Evolutionary conservation across 352 stramenopile species (phyloP).

Genomic region (Aphanomyces invadans): DNA sequence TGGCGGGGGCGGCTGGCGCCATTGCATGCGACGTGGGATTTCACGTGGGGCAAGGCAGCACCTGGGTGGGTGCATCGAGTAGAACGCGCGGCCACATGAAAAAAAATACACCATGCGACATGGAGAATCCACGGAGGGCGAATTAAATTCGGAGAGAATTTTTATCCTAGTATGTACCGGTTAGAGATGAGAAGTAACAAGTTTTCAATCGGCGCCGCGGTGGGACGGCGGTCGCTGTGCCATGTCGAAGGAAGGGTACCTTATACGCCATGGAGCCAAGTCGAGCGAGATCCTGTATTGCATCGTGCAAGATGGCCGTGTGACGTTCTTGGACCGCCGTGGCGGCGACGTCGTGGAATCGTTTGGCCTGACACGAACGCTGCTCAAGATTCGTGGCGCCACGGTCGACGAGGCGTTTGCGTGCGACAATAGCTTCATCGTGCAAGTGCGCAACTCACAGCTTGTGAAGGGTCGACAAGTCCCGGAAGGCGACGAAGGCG

Average conservation of each 20-base stretch:
- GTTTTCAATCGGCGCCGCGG: too few relatives aligned
- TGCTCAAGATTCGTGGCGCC: constrained; percentile 71
- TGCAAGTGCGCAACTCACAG: constrained; percentile 57
- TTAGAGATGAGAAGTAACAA: too few relatives aligned
- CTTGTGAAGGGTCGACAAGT: constrained; percentile 64
- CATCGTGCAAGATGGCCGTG: constrained; percentile 58
- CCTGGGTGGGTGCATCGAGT: too few relatives aligned
- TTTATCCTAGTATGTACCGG: too few relatives aligned
- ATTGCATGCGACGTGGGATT: too few relatives aligned
- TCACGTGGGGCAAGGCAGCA: too few relatives aligned
- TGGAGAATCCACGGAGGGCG: too few relatives aligned
- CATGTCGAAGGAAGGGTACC: constrained; percentile 82
- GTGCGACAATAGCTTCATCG: constrained; percentile 69
- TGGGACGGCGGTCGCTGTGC: too few relatives aligned
- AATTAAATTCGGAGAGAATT: too few relatives aligned
- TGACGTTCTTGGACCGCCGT: constrained; percentile 64
- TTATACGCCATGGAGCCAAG: constrained; percentile 62
- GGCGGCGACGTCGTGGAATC: constrained; percentile 62
- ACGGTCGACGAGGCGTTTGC: constrained; percentile 56
- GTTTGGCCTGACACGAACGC: constrained; percentile 56
- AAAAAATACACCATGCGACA: too few relatives aligned
- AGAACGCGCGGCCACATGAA: too few relatives aligned
- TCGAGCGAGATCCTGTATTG: constrained; percentile 72
- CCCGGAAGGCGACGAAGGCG: constrained; percentile 44
- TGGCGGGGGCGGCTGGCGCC: too few relatives aligned